These are phyloP conservation scores for Linderina pennispora DNA, from an alignment of 192 early-diverging fungal species.

Conservation along the genomic window DNA sequence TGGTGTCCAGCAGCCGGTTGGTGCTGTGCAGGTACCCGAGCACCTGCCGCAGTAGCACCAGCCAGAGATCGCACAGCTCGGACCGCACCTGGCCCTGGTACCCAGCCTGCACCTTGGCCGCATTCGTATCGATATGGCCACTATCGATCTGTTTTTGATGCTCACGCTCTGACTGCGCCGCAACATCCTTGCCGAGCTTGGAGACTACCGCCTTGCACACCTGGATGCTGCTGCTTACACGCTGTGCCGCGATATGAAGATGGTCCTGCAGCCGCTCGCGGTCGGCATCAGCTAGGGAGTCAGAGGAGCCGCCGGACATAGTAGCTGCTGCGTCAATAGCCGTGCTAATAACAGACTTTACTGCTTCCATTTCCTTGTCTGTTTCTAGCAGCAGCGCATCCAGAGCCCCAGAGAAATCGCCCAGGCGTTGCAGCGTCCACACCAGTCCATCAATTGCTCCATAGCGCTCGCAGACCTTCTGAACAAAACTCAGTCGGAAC, in stretches of 20 bases:
- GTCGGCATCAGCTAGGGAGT: conserved; percentile 18
- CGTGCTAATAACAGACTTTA: conserved; percentile 8
- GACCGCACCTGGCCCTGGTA: conserved; percentile 25
- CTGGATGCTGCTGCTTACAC: conserved; percentile 21
- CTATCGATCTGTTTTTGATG: background rate
- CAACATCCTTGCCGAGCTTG: conserved; percentile 23
- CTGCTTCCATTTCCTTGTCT: conserved; percentile 21
- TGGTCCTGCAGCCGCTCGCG: conserved; percentile 37
- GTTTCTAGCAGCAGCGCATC: conserved; percentile 21
- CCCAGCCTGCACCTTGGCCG: conserved; percentile 8
- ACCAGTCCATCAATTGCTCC: conserved; percentile 32
- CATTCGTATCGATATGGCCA: background rate
- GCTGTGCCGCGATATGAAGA: conserved; percentile 14
- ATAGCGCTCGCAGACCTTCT: conserved; percentile 15
- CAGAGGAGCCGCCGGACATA: background rate
- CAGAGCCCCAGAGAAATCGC: conserved; percentile 41
- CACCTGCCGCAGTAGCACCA: conserved; percentile 20
- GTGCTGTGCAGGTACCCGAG: conserved; percentile 39
- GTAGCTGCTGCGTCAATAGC: conserved; percentile 7
- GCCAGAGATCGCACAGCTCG: conserved; percentile 43
- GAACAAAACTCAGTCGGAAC: conserved; percentile 27
- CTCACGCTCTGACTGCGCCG: conserved; percentile 9
- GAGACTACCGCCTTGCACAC: conserved; percentile 32
- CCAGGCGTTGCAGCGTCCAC: conserved; percentile 34
- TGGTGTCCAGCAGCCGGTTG: conserved; percentile 18